These are phyloP conservation scores for Aspergillus proliferans DNA, from an alignment of 2,329 filamentous ascomycete species.

Conservation along the genomic window DNA sequence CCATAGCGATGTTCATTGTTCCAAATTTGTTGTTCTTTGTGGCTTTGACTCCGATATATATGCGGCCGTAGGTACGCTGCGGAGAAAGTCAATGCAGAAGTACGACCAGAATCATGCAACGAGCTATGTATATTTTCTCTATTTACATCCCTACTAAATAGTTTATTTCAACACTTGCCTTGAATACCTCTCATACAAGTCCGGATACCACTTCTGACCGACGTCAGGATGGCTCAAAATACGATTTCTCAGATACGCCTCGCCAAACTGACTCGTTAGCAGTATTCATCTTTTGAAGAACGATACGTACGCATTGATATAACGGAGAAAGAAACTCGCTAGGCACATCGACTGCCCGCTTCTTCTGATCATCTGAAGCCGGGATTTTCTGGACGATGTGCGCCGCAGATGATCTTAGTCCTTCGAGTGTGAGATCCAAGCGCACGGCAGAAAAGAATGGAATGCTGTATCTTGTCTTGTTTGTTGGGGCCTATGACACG, in stretches of 20 bases:
- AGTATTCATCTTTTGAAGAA: too few species aligned
- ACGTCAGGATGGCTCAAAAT: constrained; percentile 33
- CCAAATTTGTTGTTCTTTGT: too few species aligned
- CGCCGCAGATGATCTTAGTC: constrained; percentile 24
- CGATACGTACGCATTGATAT: constrained; percentile 27
- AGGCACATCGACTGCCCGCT: constrained; percentile 28
- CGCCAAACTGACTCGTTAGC: constrained; percentile 25
- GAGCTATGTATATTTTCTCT: too few species aligned
- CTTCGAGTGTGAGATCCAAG: constrained; percentile 43
- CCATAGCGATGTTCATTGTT: too few species aligned
- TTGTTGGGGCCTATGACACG: constrained; percentile 22
- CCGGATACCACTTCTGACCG: constrained; percentile 30
- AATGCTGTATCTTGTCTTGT: constrained; percentile 38
- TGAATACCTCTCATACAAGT: constrained; percentile 25
- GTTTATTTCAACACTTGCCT: constrained; percentile 12
- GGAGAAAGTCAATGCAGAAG: too few species aligned
- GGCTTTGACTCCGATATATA: too few species aligned
- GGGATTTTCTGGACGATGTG: constrained; percentile 28
- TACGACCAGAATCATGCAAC: too few species aligned
- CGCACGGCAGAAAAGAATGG: constrained; percentile 54
- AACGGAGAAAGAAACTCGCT: constrained; percentile 32
- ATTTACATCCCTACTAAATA: not conserved
- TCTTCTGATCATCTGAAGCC: constrained; percentile 23
- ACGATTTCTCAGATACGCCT: constrained; percentile 31
- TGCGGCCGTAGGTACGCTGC: too few species aligned